Conservation (phyloP, 2,329 filamentous ascomycete genomes). For the Ophiostoma novo-ulmi region DNA sequence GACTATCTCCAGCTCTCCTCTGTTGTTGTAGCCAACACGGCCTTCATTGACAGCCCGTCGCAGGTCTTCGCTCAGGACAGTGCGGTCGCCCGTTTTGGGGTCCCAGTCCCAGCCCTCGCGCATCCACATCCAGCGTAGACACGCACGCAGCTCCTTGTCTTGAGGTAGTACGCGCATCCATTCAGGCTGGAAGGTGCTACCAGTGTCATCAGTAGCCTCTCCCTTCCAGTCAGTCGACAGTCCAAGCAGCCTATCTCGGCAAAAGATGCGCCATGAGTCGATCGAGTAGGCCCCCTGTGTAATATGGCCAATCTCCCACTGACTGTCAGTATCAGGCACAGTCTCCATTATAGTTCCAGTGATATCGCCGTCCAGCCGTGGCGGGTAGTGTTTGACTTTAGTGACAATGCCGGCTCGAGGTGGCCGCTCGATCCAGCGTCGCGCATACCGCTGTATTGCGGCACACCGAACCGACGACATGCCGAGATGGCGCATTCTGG, state of each 20-base stretch:
- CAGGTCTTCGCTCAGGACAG: conserved; percentile 49
- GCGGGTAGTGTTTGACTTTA: conserved; percentile 45
- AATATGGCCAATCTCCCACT: conserved; percentile 82
- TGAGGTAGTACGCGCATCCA: conserved; percentile 81
- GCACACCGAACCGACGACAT: conserved; percentile 62
- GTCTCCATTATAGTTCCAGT: conserved; percentile 30
- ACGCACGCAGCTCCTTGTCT: conserved; percentile 87
- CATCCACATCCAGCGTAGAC: conserved; percentile 87
- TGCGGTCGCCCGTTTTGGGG: conserved; percentile 60
- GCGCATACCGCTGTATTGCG: conserved; percentile 65
- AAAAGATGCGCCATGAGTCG: conserved; percentile 93
- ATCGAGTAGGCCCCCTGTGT: conserved; percentile 77
- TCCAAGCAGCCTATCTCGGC: conserved; percentile 69
- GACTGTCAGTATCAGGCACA: conserved; percentile 35
- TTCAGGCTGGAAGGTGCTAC: conserved; percentile 56
- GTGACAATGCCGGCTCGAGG: conserved; percentile 56
- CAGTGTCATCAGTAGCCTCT: conserved; percentile 27
- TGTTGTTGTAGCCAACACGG: conserved; percentile 52
- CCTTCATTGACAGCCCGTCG: conserved; percentile 53
- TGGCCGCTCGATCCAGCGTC: conserved; percentile 59
- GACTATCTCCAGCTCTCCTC: conserved; percentile 39
- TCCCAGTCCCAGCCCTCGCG: conserved; percentile 81
- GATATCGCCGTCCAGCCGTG: conserved; percentile 25
- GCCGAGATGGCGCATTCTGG: conserved; percentile 64
- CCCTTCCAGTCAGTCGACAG: conserved; percentile 63